Evolutionary conservation across 371 early-diverging fungal species (phyloP), one percentile per base, ranked within the genome.

Genomic region (Zopfochytrium polystomum): DNA sequence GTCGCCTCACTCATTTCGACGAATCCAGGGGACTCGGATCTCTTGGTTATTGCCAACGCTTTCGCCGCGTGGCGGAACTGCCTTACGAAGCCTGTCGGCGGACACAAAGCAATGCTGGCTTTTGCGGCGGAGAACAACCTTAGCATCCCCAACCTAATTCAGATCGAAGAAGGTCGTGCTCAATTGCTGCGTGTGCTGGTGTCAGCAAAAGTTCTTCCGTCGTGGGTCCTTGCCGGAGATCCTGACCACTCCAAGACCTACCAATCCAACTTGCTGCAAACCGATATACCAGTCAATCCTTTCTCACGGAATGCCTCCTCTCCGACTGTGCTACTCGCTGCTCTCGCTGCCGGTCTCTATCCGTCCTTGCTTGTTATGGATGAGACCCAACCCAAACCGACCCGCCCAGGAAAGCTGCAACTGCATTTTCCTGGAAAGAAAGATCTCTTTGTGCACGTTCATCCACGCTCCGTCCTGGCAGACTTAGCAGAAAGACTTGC

Each of bases 91-190:
- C 15, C 29, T 3, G 26, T 51, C 2, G 56, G 27, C 26, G 53
- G 58, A 20, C 51, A 45, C 46, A 31, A 33, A 9, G 38, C 56
- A 2, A 60, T 35, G 7, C 53, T 55, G 9, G 63, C 58, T n/a
- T 61, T 46, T 42, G 52, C 32, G 22, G 44, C 15, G 20, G 29
- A 48, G 32, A 58, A 63, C 32, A 62, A 47, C 20, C 48, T 70
- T 3, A 46, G 52, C 29, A 52, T 70, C 20, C 26, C 57, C 23
- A 62, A 62, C 43, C 30, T 73, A 27, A 33, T 26, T 6, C 32
- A 58, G 54, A 68, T 73, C 23, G 74, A 70, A 38, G 70, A 73
- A 35, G 52, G 58, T 0, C 48, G 70, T 7, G 44, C 45, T 2
- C 74, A 73, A 42, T 57, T 73, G 20, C 32, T 67, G 46, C 34